These are phyloP conservation scores for Theileria parva DNA, from an alignment of 169 alveolate species.

Conservation along the genomic window DNA sequence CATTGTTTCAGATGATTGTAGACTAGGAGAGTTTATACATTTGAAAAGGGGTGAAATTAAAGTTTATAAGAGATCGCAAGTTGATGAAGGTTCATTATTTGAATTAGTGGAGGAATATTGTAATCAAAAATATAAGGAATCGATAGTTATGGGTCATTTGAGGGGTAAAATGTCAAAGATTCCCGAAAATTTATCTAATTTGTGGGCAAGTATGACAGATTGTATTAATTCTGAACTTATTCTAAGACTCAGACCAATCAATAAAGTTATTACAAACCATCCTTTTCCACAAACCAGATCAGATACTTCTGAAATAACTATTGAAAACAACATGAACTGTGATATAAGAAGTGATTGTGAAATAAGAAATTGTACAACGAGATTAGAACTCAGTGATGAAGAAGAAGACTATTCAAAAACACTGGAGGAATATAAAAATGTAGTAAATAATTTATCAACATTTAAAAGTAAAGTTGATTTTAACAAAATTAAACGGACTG, in stretches of 20 bases:
- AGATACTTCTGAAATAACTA: neutral
- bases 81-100: slow-evolving; percentile 39
- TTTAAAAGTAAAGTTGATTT: neutral
- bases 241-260: slow-evolving; percentile 39
- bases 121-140: slow-evolving; percentile 28
- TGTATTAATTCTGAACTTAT: slow-evolving; percentile 40
- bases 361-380: neutral
- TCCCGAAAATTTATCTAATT: slow-evolving; percentile 23
- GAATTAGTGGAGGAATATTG: slow-evolving; percentile 22
- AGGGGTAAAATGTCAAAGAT: slow-evolving; percentile 28
- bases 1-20: slow-evolving; percentile 29
- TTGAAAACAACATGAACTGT: neutral
- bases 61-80: slow-evolving; percentile 36
- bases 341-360: slow-evolving; percentile 2
- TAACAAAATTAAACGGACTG: neutral
- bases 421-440: slow-evolving; percentile 2
- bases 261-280: neutral
- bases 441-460: neutral
- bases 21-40: slow-evolving; percentile 51
- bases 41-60: slow-evolving; percentile 6
- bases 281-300: neutral
- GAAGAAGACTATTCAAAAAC: slow-evolving; percentile 18
- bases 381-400: neutral
- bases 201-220: slow-evolving; percentile 49
- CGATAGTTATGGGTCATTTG: slow-evolving; percentile 42